Conservation (phyloP, 2,329 filamentous ascomycete species). For the Dryadomyces quercus-mongolicae region DNA sequence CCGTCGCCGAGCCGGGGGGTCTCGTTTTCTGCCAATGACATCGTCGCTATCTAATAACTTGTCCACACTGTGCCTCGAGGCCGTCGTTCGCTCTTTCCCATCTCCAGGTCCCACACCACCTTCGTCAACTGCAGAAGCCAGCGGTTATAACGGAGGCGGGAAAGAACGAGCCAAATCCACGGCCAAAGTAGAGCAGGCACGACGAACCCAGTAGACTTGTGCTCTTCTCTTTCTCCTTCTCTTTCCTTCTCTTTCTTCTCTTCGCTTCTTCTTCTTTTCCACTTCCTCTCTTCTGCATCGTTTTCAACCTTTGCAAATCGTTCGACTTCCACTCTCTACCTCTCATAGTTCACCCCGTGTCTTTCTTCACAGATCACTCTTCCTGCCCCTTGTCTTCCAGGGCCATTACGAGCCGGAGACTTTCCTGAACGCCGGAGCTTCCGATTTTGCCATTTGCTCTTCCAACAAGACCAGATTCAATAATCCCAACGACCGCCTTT, state of each 20-base stretch:
- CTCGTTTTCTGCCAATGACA: slow-evolving; percentile 3
- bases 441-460: no score
- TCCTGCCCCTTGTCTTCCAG: neutral
- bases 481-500: neutral
- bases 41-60: neutral
- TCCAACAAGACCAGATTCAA: no score
- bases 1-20: slow-evolving; percentile 1
- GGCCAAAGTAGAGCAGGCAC: neutral
- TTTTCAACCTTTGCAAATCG: neutral
- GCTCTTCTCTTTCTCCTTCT: neutral
- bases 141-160: slow-evolving; percentile 6
- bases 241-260: neutral
- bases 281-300: neutral
- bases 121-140: slow-evolving; percentile 7
- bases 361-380: neutral
- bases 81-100: neutral
- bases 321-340: neutral
- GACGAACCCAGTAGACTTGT: neutral
- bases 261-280: neutral
- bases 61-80: slow-evolving; percentile 6
- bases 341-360: neutral
- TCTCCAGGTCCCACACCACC: slow-evolving; percentile 9
- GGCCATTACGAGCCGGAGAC: no score
- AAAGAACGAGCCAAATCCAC: slow-evolving; percentile 1
- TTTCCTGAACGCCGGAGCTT: no score